Percentiles rank a stretch among this genome's conserved stretches.
Conservation (phyloP, 805 yeast species). For the Dipodascus geniculatus region DNA sequence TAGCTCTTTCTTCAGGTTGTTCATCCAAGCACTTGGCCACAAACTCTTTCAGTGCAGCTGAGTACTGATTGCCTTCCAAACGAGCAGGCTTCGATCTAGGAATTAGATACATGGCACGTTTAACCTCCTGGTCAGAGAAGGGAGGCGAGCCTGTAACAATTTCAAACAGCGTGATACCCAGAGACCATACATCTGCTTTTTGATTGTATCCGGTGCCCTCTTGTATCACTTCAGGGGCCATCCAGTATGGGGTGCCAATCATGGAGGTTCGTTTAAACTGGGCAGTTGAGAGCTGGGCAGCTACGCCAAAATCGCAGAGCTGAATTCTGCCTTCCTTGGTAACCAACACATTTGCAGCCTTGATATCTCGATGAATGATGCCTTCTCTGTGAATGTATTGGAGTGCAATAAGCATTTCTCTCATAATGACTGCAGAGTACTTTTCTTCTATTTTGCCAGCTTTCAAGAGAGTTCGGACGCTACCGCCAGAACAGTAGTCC, state of each 20-base stretch:
- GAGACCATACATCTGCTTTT: slow-evolving; percentile 96
- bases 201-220: slow-evolving; percentile 36
- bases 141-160: slow-evolving; percentile 97
- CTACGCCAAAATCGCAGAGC: slow-evolving; percentile 96
- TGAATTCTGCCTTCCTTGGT: slow-evolving; percentile 83
- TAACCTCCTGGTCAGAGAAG: slow-evolving; percentile 86
- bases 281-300: slow-evolving; percentile 76
- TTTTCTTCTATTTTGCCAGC: slow-evolving; percentile 85
- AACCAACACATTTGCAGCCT: slow-evolving; percentile 89
- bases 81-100: slow-evolving; percentile 92
- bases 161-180: slow-evolving; percentile 90
- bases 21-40: slow-evolving; percentile 91
- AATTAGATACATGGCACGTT: slow-evolving; percentile 88
- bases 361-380: slow-evolving; percentile 90
- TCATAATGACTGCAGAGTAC: slow-evolving; percentile 68
- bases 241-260: slow-evolving; percentile 56
- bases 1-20: slow-evolving; percentile 76
- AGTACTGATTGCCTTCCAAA: slow-evolving; percentile 78
- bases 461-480: slow-evolving; percentile 68
- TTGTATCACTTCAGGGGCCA: slow-evolving; percentile 40
- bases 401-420: slow-evolving; percentile 73
- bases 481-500: slow-evolving; percentile 97
- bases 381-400: slow-evolving; percentile 77
- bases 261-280: slow-evolving; percentile 79
- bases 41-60: slow-evolving; percentile 67